Evolutionary conservation across 352 stramenopile genomes (phyloP), one percentile per base, ranked within the genome.

Genomic region (Pythium oligandrum): DNA sequence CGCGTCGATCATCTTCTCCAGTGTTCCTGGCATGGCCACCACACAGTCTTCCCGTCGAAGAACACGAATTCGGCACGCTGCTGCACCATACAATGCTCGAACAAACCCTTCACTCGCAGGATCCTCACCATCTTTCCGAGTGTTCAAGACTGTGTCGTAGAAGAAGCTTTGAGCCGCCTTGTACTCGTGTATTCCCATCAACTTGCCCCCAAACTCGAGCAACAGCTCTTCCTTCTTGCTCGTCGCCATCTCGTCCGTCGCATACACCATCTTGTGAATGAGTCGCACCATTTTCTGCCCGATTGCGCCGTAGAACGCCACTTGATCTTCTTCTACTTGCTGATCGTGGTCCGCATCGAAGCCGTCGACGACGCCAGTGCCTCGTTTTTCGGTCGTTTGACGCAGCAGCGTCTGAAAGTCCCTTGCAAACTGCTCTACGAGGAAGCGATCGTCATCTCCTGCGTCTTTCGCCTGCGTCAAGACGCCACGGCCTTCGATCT

Each of bases 341-440:
- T 17, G 39, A 31, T 61, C 59, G 4, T 49, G 30, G 30, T 66
- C 59, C 6, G 59, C 59, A 31, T 33, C 50, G 47, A 57, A 61
- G 17, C 32, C n/a, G 34, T 45, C 51, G 26, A 3, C 35, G n/a
- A 30, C 43, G 48, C 10, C 44, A 26, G 54, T 7, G 38, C 34
- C 38, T 66, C 71, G 55, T 38, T 66, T 70, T 10, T 85, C 73
- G 10, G 64, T 65, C 26, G 64, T 59, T 4, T 71, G 59, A 17
- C 72, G 64, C 44, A 85, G 37, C 4, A 83, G 34, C 1, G 60
- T 51, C 6, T 54, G 35, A 44, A 89, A 66, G 37, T 89, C 74
- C 36, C 78, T 75, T 38, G 63, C 59, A 57, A 85, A 82, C 32
- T 85, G 75, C 9, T 81, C 66, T 44, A 70, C 49, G 4, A 89